Conservation (phyloP, 1,139 yeast genomes). For the Zhuliangozyma parablackwelliae region DNA sequence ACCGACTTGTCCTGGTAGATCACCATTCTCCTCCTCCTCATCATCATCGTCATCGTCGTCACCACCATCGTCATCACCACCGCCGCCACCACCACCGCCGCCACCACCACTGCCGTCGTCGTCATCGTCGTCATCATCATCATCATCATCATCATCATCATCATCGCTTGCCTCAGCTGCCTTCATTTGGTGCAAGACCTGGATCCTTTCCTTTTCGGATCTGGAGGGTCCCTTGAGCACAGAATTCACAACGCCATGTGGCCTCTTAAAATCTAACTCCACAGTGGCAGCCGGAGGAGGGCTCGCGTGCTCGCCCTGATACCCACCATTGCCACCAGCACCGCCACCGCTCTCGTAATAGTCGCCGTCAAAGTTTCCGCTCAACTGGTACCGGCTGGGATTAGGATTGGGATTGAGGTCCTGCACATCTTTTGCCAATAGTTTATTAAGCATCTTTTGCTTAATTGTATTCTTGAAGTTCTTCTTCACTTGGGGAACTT, state of each 20-base stretch:
- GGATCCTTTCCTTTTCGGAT: slow-evolving; percentile 4
- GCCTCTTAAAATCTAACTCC: slow-evolving; percentile 1
- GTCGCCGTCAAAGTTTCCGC: too few species aligned
- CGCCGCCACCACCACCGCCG: not conserved
- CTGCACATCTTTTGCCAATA: slow-evolving; percentile 9
- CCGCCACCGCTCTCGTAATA: too few species aligned
- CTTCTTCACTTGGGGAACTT: slow-evolving; percentile 18
- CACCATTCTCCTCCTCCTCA: not conserved
- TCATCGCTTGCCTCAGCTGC: not conserved
- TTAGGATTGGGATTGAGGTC: too few species aligned
- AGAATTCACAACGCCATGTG: slow-evolving; percentile 7
- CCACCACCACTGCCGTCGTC: not conserved
- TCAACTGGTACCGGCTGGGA: too few species aligned
- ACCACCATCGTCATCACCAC: slow-evolving; percentile 1
- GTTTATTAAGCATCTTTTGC: slow-evolving; percentile 17
- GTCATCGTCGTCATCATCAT: slow-evolving; percentile 2
- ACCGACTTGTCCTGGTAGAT: too few species aligned
- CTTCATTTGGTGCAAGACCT: not conserved
- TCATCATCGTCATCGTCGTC: slow-evolving; percentile 3
- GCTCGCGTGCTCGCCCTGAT: too few species aligned
- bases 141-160: slow-evolving; percentile 1
- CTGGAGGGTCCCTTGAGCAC: slow-evolving; percentile 10
- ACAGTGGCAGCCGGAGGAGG: too few species aligned
- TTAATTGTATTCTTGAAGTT: slow-evolving; percentile 34
- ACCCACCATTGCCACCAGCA: too few species aligned